phyloP scores from a whole-genome alignment of 352 stramenopile species.

The Phytopythium cucurbitacearum region DNA sequence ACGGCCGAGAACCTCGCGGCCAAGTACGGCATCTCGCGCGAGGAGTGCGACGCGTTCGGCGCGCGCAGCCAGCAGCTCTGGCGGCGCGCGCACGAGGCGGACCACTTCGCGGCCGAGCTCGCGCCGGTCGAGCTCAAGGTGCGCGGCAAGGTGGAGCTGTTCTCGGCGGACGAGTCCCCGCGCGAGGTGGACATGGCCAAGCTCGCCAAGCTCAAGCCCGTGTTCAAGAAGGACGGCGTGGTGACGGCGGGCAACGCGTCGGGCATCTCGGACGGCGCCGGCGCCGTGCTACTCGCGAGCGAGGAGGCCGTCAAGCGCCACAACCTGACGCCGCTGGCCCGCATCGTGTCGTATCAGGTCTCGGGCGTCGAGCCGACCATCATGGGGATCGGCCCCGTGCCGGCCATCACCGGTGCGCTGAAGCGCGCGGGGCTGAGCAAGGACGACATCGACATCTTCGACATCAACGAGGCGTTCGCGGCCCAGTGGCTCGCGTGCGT shows the following conservation, averaged over 20 bases:
- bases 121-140: constrained; percentile 89
- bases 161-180: constrained; percentile 75
- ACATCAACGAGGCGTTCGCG: constrained; percentile 99
- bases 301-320: constrained; percentile 92
- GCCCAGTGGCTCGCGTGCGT: constrained; percentile 95
- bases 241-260: constrained; percentile 96
- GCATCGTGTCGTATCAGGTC: constrained; percentile 90
- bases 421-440: constrained; percentile 85
- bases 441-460: constrained; percentile 94
- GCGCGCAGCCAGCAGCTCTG: constrained; percentile 93
- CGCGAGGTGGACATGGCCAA: constrained; percentile 77
- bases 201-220: constrained; percentile 91
- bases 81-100: constrained; percentile 86
- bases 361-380: constrained; percentile 94
- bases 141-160: constrained; percentile 84
- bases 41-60: constrained; percentile 95
- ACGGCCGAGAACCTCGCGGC: constrained; percentile 98
- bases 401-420: constrained; percentile 93
- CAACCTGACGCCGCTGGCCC: constrained; percentile 91
- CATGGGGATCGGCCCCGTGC: constrained; percentile 97
- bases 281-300: constrained; percentile 91
- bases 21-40: constrained; percentile 91
- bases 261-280: constrained; percentile 96
- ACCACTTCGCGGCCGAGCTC: constrained; percentile 95
- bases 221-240: constrained; percentile 98